These are phyloP conservation scores for Eucalyptus rudis DNA, from an alignment of 345 rosid species.

Conservation along the genomic window DNA sequence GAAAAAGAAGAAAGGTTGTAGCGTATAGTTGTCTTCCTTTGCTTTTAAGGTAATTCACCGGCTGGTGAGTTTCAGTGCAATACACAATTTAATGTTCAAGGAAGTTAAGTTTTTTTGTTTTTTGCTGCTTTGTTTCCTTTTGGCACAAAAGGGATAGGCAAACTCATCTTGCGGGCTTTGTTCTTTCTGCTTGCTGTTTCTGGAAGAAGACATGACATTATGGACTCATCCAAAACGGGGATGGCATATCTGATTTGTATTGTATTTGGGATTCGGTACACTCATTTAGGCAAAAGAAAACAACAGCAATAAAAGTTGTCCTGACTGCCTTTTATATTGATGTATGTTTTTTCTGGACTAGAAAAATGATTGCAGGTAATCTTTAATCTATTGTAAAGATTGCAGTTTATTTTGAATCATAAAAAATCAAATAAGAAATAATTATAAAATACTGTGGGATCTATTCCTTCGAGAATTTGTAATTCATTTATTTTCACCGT, in stretches of 20 bases:
- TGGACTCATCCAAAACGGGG: not conserved
- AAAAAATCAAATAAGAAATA: too few species aligned
- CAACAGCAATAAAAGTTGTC: not conserved
- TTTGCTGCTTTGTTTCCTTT: not conserved
- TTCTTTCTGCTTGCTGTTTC: not conserved
- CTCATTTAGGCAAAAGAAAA: not conserved
- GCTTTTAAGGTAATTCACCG: not conserved
- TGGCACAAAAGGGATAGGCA: not conserved
- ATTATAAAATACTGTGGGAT: fast-evolving
- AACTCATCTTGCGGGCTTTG: not conserved
- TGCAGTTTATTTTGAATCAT: fast-evolving
- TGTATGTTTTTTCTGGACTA: not conserved
- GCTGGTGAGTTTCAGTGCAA: not conserved
- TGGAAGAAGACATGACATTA: not conserved
- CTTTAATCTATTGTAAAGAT: too few species aligned
- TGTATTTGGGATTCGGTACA: not conserved
- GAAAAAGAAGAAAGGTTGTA: not conserved
- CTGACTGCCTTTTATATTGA: not conserved
- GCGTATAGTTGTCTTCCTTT: not conserved
- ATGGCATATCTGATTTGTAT: not conserved
- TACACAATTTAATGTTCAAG: not conserved
- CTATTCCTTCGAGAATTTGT: fast-evolving
- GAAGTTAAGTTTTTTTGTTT: not conserved
- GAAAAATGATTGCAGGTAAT: too few species aligned
- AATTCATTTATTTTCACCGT: too few species aligned